Conservation (phyloP, 1,139 yeast genomes). For the Arxiozyma telluris region DNA sequence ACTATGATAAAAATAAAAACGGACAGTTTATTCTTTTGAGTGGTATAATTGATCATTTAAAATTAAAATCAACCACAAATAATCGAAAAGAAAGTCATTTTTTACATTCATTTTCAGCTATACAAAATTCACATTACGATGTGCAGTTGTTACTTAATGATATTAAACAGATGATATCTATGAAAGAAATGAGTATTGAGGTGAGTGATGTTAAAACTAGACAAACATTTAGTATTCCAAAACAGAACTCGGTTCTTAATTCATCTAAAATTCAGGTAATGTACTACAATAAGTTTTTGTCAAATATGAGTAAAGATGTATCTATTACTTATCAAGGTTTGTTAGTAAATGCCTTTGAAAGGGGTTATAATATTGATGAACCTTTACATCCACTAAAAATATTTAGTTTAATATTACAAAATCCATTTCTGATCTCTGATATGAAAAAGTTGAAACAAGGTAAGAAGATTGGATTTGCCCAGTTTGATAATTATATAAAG, state of each 20-base stretch:
- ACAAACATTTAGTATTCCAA: slow-evolving; percentile 35
- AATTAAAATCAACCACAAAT: slow-evolving; percentile 20
- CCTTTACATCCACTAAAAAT: slow-evolving; percentile 37
- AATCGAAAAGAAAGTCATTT: slow-evolving; percentile 14
- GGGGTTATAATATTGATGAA: slow-evolving; percentile 41
- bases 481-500: slow-evolving; percentile 31
- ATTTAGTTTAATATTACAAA: slow-evolving; percentile 34
- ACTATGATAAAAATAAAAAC: background rate
- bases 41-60: slow-evolving; percentile 53
- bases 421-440: slow-evolving; percentile 36
- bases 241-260: slow-evolving; percentile 39
- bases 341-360: slow-evolving; percentile 37
- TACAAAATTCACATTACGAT: background rate
- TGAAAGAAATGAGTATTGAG: slow-evolving; percentile 20
- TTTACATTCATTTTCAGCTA: background rate
- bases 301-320: slow-evolving; percentile 29
- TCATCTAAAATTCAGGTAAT: slow-evolving; percentile 50
- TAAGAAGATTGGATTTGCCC: slow-evolving; percentile 35
- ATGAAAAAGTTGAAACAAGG: slow-evolving; percentile 42
- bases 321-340: slow-evolving; percentile 26
- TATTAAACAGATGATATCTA: slow-evolving; percentile 11
- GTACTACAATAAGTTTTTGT: slow-evolving; percentile 43
- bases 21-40: slow-evolving; percentile 38
- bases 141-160: background rate
- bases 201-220: slow-evolving; percentile 58